A percentile compares a stretch with the other conserved stretches of the same genome.
These are phyloP conservation scores for Trametes gibbosa DNA, from an alignment of 768 basidiomycete species.

Conservation along the genomic window DNA sequence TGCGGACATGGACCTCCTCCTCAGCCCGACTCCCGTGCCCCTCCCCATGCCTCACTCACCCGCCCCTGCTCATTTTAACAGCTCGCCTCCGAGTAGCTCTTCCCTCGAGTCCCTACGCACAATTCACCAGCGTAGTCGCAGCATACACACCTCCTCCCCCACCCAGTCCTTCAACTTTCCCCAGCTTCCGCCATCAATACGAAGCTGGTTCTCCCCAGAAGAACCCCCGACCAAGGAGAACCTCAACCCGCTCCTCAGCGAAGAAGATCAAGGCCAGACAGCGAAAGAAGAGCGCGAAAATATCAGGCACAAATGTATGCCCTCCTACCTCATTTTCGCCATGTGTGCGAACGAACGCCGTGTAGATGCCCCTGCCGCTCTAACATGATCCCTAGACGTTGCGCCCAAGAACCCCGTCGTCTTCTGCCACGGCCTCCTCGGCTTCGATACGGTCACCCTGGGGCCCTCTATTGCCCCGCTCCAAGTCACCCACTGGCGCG, in stretches of 20 bases:
- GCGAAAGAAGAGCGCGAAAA: slow-evolving; percentile 22
- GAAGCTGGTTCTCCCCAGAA: slow-evolving; percentile 26
- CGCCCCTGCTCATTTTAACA: slow-evolving; percentile 24
- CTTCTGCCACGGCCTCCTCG: slow-evolving; percentile 93
- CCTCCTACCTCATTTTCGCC: background rate
- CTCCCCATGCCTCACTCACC: slow-evolving; percentile 33
- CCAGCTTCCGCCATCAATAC: slow-evolving; percentile 19
- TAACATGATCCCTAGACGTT: slow-evolving; percentile 47
- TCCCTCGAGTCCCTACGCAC: slow-evolving; percentile 26
- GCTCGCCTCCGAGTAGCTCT: slow-evolving; percentile 22
- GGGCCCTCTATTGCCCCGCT: slow-evolving; percentile 74
- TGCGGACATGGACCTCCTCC: slow-evolving; percentile 25
- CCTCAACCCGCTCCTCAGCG: slow-evolving; percentile 22
- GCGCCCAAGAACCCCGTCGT: slow-evolving; percentile 83
- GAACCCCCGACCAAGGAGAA: slow-evolving; percentile 21
- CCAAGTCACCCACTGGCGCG: slow-evolving; percentile 94
- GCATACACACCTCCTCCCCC: slow-evolving; percentile 27
- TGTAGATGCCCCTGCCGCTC: background rate
- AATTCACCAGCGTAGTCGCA: slow-evolving; percentile 26
- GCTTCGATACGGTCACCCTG: slow-evolving; percentile 83
- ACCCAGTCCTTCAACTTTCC: slow-evolving; percentile 21
- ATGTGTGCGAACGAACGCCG: background rate
- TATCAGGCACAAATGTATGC: slow-evolving; percentile 26
- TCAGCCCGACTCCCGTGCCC: slow-evolving; percentile 28
- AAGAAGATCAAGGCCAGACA: slow-evolving; percentile 23